These are phyloP conservation scores for Penicillium brevicompactum DNA, from an alignment of 2,329 filamentous ascomycete species.

Conservation along the genomic window DNA sequence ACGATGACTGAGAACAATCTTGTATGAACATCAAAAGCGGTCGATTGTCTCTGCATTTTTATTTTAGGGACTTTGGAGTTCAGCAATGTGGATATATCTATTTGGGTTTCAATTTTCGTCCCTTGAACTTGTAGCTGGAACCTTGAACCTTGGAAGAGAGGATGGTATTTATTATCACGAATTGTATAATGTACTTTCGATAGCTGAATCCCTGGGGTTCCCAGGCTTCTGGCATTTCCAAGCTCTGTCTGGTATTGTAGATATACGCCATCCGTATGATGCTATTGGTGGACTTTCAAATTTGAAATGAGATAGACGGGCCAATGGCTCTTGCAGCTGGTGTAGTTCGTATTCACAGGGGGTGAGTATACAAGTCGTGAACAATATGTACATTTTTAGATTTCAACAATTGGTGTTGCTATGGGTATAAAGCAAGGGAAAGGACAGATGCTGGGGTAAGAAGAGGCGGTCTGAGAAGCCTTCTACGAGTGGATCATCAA, in stretches of 20 bases:
- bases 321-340: too few relatives aligned
- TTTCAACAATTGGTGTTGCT: background rate
- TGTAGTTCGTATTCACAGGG: too few relatives aligned
- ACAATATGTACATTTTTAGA: background rate
- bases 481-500: background rate
- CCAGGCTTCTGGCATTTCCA: too few relatives aligned
- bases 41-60: constrained; percentile 25
- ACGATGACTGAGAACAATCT: constrained; percentile 35
- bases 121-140: background rate
- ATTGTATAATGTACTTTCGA: too few relatives aligned
- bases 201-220: too few relatives aligned
- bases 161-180: too few relatives aligned
- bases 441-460: background rate
- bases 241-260: too few relatives aligned
- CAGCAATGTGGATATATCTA: constrained; percentile 30
- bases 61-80: constrained; percentile 25
- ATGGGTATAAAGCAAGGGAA: background rate
- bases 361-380: background rate
- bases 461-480: background rate
- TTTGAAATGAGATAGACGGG: too few relatives aligned
- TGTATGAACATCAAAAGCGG: constrained; percentile 25
- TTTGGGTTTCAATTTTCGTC: constrained; percentile 19
- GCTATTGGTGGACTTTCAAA: too few relatives aligned
- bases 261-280: too few relatives aligned
- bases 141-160: background rate